Conservation (phyloP, 2,329 filamentous ascomycete genomes). For the Aciculosporium take region DNA sequence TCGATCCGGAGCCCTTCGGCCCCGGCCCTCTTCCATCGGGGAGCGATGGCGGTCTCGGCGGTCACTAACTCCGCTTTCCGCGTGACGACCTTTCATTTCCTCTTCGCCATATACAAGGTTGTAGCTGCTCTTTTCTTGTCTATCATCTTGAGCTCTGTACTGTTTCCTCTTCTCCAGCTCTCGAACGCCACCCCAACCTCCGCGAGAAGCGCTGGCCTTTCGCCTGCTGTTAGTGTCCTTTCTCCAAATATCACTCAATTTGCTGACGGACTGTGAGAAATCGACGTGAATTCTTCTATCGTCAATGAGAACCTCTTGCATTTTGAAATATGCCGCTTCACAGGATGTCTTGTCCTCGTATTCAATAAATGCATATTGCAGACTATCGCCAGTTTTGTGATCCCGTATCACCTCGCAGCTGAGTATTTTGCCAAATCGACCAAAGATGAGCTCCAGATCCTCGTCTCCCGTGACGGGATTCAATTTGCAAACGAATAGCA, state of each 20-base stretch:
- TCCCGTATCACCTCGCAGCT: constrained; percentile 95
- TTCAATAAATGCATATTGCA: constrained; percentile 97
- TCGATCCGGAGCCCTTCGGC: constrained; percentile 9
- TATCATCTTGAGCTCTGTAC: constrained; percentile 56
- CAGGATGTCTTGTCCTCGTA: constrained; percentile 87
- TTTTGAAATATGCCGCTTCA: constrained; percentile 94
- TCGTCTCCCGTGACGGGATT: constrained; percentile 94
- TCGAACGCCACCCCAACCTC: constrained; percentile 83
- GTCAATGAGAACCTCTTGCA: constrained; percentile 94
- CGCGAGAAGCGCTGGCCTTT: constrained; percentile 37
- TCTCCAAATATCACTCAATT: constrained; percentile 80
- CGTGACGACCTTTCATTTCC: constrained; percentile 42
- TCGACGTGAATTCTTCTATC: constrained; percentile 97
- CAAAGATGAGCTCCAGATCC: constrained; percentile 90
- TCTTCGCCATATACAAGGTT: constrained; percentile 71
- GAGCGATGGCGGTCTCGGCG: constrained; percentile 10
- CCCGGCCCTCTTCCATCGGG: constrained; percentile 2
- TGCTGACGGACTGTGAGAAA: constrained; percentile 88
- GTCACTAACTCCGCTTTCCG: constrained; percentile 21
- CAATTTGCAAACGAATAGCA: constrained; percentile 95
- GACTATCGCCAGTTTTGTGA: constrained; percentile 80
- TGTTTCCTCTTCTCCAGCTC: constrained; percentile 82
- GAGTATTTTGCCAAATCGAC: constrained; percentile 85
- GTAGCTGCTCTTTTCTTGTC: constrained; percentile 38
- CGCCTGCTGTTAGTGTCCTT: constrained; percentile 74